These are phyloP conservation scores for Neofusicoccum sp. DNA, from an alignment of 2,329 filamentous ascomycete species.

Conservation along the genomic window DNA sequence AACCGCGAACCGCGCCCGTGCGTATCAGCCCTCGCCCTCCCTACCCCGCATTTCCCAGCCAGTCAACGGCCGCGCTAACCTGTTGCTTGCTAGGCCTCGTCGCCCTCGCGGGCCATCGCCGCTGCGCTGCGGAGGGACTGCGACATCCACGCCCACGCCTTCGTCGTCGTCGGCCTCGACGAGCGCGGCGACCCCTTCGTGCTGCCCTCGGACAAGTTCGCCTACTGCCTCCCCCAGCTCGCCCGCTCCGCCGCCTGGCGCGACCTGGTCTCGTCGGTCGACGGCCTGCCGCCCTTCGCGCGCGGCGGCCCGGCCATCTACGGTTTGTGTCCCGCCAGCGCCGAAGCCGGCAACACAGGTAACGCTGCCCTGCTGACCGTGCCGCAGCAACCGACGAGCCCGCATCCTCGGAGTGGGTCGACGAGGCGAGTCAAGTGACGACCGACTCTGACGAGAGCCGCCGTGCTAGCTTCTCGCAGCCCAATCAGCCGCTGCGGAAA, in stretches of 20 bases:
- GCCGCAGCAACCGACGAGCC: slow-evolving; percentile 16
- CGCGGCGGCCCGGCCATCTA: slow-evolving; percentile 9
- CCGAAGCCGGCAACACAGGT: slow-evolving; percentile 5
- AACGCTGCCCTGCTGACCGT: slow-evolving; percentile 9
- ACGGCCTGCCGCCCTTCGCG: background rate
- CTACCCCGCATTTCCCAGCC: slow-evolving; percentile 18
- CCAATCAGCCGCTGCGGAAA: slow-evolving; percentile 9
- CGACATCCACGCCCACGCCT: slow-evolving; percentile 9
- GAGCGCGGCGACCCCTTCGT: slow-evolving; percentile 9
- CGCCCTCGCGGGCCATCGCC: slow-evolving; percentile 5
- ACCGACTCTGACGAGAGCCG: slow-evolving; percentile 17
- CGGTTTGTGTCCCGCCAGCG: slow-evolving; percentile 13
- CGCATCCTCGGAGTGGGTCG: slow-evolving; percentile 3
- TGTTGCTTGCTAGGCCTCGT: slow-evolving; percentile 8
- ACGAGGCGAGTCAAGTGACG: slow-evolving; percentile 11
- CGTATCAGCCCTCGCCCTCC: slow-evolving; percentile 4
- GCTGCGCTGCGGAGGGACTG: slow-evolving; percentile 1
- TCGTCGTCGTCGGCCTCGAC: slow-evolving; percentile 16
- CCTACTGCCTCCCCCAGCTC: background rate
- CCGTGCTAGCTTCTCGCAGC: slow-evolving; percentile 3
- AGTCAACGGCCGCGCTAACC: slow-evolving; percentile 18
- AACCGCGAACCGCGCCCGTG: slow-evolving; percentile 12
- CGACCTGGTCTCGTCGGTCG: background rate
- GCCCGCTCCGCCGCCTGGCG: background rate
- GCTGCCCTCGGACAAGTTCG: slow-evolving; percentile 7